Conservation (phyloP, 306 rosid genomes). For the Inga oerstediana region DNA sequence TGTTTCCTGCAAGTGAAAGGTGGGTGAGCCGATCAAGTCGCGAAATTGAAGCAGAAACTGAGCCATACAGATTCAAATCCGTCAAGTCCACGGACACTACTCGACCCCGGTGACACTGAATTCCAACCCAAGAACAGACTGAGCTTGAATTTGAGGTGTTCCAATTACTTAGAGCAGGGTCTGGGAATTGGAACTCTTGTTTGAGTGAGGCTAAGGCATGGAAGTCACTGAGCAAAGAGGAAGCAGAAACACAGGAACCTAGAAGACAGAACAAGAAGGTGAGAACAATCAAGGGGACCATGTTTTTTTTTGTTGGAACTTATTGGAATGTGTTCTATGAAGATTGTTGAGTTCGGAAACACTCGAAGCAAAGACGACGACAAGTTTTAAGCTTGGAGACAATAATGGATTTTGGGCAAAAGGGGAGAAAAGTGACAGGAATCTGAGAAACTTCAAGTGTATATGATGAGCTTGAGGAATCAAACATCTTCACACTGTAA, state of each 20-base stretch:
- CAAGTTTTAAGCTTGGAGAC: constrained; percentile 50
- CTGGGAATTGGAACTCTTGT: constrained; percentile 61
- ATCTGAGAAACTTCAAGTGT: constrained; percentile 60
- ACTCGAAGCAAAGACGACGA: constrained; percentile 46
- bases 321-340: constrained; percentile 35
- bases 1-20: constrained; percentile 79
- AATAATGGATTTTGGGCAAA: constrained; percentile 43
- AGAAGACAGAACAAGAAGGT: constrained; percentile 65
- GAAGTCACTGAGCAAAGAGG: constrained; percentile 65
- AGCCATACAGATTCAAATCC: constrained; percentile 60
- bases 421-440: constrained; percentile 58
- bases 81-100: constrained; percentile 67
- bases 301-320: constrained; percentile 33
- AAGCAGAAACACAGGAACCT: constrained; percentile 47
- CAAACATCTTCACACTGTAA: constrained; percentile 66
- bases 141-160: constrained; percentile 48
- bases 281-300: constrained; percentile 58
- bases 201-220: constrained; percentile 60
- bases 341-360: constrained; percentile 59
- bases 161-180: constrained; percentile 64
- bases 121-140: constrained; percentile 76
- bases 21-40: constrained; percentile 60
- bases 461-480: constrained; percentile 64
- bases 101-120: constrained; percentile 62
- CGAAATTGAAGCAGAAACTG: constrained; percentile 62